Conservation (phyloP, 106 monocot species). For the Dioscorea zingiberensis region DNA sequence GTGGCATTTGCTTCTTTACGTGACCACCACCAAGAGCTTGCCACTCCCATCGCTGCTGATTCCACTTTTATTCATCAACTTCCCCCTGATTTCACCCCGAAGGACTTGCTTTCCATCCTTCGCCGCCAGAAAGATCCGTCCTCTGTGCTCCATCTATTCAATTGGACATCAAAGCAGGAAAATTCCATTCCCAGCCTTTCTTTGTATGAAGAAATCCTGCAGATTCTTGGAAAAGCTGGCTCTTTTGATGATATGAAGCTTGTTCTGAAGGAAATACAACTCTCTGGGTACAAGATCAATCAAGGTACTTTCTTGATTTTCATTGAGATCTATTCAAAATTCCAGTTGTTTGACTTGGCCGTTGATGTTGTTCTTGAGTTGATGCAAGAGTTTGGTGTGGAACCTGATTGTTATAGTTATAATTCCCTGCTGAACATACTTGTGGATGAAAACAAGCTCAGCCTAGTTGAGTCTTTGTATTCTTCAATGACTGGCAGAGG, state of each 20-base stretch:
- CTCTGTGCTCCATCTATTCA: constrained; percentile 38
- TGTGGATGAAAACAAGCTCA: constrained; percentile 63
- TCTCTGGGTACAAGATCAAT: constrained; percentile 37
- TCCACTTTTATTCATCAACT: constrained; percentile 19
- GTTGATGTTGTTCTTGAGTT: constrained; percentile 40
- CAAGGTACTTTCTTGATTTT: constrained; percentile 45
- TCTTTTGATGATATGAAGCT: constrained; percentile 49
- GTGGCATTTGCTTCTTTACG: constrained; percentile 12
- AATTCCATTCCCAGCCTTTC: constrained; percentile 29
- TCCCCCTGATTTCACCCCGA: constrained; percentile 38
- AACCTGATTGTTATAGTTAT: constrained; percentile 39
- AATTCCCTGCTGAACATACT: constrained; percentile 73
- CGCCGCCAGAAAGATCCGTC: constrained; percentile 54
- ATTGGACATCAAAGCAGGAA: constrained; percentile 30
- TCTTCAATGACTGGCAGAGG: constrained; percentile 49
- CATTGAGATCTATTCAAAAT: constrained; percentile 37
- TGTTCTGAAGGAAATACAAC: constrained; percentile 46
- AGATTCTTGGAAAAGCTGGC: constrained; percentile 58
- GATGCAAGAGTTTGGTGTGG: constrained; percentile 53
- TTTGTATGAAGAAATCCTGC: constrained; percentile 57
- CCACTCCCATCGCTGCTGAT: constrained; percentile 10
- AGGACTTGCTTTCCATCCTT: constrained; percentile 50
- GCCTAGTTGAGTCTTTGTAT: constrained; percentile 72
- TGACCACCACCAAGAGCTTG: too few species aligned
- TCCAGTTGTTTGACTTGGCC: constrained; percentile 55